Evolutionary conservation across 176 grass and related monocot genomes (phyloP).

Genomic region (Avena eriantha): DNA sequence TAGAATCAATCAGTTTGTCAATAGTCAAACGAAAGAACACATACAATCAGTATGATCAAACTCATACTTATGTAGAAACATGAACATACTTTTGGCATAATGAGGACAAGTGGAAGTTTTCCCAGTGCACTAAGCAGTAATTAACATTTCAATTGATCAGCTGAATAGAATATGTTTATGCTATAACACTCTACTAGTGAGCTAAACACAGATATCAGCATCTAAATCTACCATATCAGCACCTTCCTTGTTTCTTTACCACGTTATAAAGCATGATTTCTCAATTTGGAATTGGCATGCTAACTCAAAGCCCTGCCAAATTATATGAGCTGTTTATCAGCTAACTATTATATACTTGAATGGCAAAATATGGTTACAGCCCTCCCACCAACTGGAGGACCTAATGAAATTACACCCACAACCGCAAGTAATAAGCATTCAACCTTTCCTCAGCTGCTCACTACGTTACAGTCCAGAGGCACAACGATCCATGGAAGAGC

Average conservation of each 20-base stretch:
- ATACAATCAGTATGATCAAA: background rate
- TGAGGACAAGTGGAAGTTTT: background rate
- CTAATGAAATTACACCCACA: background rate
- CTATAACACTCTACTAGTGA: background rate
- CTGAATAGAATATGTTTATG: background rate
- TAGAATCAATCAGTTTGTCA: background rate
- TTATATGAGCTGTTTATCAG: background rate
- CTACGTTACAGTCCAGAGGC: background rate
- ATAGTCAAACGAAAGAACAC: background rate
- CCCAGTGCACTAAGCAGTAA: background rate
- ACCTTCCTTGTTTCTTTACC: background rate
- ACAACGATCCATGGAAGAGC: too few species aligned
- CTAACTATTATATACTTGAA: background rate
- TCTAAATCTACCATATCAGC: background rate
- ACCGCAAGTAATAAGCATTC: background rate
- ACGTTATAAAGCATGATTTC: background rate
- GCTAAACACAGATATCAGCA: background rate
- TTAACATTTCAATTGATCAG: background rate
- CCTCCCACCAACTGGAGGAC: background rate
- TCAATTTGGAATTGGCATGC: background rate
- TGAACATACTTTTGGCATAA: background rate
- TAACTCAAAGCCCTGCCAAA: background rate
- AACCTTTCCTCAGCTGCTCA: background rate
- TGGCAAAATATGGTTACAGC: background rate
- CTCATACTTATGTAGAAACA: background rate